Conservation (phyloP, 2,329 filamentous ascomycete genomes). For the Pseudocercospora eumusae region DNA sequence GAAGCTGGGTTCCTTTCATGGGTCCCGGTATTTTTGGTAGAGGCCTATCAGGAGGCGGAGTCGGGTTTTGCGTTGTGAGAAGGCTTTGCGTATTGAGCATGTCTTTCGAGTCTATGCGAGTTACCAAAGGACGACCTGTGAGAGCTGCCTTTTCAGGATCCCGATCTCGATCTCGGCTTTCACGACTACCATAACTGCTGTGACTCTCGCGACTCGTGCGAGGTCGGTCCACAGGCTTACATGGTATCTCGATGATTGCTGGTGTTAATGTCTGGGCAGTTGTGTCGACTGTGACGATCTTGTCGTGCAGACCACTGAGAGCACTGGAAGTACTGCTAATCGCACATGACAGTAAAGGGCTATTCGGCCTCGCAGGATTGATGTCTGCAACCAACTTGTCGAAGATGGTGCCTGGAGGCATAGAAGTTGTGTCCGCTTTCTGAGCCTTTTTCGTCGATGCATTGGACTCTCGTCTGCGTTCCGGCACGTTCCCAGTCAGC, state of each 20-base stretch:
- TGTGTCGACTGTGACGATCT: background rate
- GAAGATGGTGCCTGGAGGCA: conserved; percentile 1
- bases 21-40: conserved; percentile 2
- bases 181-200: background rate
- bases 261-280: background rate
- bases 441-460: background rate
- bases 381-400: conserved; percentile 4
- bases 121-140: background rate
- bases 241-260: background rate
- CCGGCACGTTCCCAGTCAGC: background rate
- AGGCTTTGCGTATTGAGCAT: conserved; percentile 4
- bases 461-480: background rate
- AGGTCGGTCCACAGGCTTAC: background rate
- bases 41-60: background rate
- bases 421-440: background rate
- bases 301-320: background rate
- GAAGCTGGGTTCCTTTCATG: background rate
- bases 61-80: background rate
- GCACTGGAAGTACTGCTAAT: background rate
- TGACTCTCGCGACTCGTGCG: background rate
- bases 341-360: background rate
- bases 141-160: background rate
- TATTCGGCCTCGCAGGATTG: conserved; percentile 1
- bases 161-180: background rate
- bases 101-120: background rate